A percentile compares a stretch with the other conserved stretches of the same genome.
Evolutionary conservation across 371 early-diverging fungal genomes (phyloP).

Genomic region (Mucor mucedo): DNA sequence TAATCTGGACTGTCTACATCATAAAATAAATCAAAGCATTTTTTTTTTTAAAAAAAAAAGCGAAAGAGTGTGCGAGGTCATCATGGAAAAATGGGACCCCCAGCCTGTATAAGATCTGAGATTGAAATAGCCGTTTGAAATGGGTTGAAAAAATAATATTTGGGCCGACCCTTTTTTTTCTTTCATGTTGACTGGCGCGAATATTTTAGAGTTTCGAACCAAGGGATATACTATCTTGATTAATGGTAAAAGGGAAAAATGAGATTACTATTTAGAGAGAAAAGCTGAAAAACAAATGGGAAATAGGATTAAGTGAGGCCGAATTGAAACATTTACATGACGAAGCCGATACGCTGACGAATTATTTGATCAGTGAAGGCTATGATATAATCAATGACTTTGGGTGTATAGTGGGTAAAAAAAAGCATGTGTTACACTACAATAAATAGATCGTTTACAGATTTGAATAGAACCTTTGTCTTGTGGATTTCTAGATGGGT

Average conservation of each 20-base stretch:
- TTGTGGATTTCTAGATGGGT: slow-evolving; percentile 52
- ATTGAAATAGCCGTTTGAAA: too few relatives aligned
- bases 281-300: background rate
- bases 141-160: too few relatives aligned
- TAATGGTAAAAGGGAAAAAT: slow-evolving; percentile 9
- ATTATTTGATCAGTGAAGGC: slow-evolving; percentile 52
- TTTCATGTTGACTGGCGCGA: background rate
- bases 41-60: too few relatives aligned
- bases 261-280: background rate
- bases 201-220: slow-evolving; percentile 10
- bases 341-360: slow-evolving; percentile 57
- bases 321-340: slow-evolving; percentile 41
- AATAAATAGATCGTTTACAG: background rate
- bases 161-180: background rate
- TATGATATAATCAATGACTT: slow-evolving; percentile 48
- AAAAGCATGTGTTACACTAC: background rate
- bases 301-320: slow-evolving; percentile 28
- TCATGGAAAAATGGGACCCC: too few relatives aligned
- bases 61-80: too few relatives aligned
- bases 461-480: slow-evolving; percentile 49
- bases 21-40: too few relatives aligned
- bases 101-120: too few relatives aligned
- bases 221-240: slow-evolving; percentile 18
- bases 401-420: slow-evolving; percentile 58
- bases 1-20: too few relatives aligned